phyloP scores from a whole-genome alignment of 2,329 filamentous ascomycete genomes.

The Fusarium ambrosium region DNA sequence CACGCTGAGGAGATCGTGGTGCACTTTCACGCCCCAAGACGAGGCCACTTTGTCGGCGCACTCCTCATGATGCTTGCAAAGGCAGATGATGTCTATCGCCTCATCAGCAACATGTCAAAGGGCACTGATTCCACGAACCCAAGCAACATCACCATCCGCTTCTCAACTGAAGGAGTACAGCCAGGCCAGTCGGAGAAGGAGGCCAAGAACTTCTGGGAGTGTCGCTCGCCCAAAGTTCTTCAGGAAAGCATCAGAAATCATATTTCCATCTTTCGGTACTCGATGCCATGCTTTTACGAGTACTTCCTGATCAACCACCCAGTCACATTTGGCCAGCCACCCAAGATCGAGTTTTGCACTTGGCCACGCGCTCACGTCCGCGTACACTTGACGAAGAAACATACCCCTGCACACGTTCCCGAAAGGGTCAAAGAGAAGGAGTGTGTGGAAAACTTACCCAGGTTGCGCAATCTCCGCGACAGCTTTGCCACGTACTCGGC shows the following conservation, averaged over 20 bases:
- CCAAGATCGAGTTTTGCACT: neutral
- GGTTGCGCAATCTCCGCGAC: neutral
- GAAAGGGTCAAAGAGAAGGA: no score
- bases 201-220: constrained; percentile 35
- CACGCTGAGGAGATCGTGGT: constrained; percentile 3
- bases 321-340: neutral
- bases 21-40: constrained; percentile 10
- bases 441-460: no score
- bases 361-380: constrained; percentile 2
- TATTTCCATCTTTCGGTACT: no score
- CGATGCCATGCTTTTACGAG: constrained; percentile 28
- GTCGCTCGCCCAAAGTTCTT: constrained; percentile 1
- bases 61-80: constrained; percentile 33
- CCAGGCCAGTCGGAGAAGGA: constrained; percentile 14
- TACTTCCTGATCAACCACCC: constrained; percentile 21
- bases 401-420: no score
- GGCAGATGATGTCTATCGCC: constrained; percentile 4
- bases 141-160: constrained; percentile 6
- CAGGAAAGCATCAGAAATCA: neutral
- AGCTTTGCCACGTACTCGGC: neutral
- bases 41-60: constrained; percentile 18
- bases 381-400: no score
- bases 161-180: constrained; percentile 13
- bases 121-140: neutral
- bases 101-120: neutral